These are phyloP conservation scores for Eutrema japonicum DNA, from an alignment of 345 rosid genomes.

Conservation along the genomic window DNA sequence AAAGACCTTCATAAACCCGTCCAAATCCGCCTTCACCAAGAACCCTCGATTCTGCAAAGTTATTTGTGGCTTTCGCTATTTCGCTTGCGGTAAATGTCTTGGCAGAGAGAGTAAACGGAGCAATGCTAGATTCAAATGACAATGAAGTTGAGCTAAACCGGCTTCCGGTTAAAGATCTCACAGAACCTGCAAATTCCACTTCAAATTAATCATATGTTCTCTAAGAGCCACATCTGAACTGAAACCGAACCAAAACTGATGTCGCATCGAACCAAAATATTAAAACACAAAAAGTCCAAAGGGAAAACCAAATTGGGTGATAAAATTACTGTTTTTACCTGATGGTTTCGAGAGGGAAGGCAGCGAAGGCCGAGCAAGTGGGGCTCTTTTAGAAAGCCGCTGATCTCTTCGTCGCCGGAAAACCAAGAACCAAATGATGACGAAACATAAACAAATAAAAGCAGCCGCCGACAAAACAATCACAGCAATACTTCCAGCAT, in stretches of 20 bases:
- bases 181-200: conserved; percentile 56
- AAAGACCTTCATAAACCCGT: conserved; percentile 76
- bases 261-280: too few relatives aligned
- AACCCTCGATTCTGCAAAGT: conserved; percentile 67
- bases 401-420: conserved; percentile 48
- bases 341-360: conserved; percentile 71
- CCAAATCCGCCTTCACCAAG: conserved; percentile 99
- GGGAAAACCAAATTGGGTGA: too few relatives aligned
- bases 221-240: not conserved
- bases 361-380: conserved; percentile 52
- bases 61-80: conserved; percentile 75
- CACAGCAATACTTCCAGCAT: conserved; percentile 64
- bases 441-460: conserved; percentile 62
- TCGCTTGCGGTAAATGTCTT: conserved; percentile 80
- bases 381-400: conserved; percentile 42
- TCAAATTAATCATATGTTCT: not conserved
- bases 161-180: conserved; percentile 63
- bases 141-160: conserved; percentile 73
- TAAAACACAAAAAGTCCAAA: too few relatives aligned
- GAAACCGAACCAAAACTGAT: not conserved
- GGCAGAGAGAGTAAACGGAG: conserved; percentile 80
- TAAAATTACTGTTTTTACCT: conserved; percentile 46
- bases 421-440: conserved; percentile 63
- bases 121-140: conserved; percentile 88
- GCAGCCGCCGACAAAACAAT: conserved; percentile 71